phyloP scores from a whole-genome alignment of 345 rosid genomes.

The Luvunga scandens region DNA sequence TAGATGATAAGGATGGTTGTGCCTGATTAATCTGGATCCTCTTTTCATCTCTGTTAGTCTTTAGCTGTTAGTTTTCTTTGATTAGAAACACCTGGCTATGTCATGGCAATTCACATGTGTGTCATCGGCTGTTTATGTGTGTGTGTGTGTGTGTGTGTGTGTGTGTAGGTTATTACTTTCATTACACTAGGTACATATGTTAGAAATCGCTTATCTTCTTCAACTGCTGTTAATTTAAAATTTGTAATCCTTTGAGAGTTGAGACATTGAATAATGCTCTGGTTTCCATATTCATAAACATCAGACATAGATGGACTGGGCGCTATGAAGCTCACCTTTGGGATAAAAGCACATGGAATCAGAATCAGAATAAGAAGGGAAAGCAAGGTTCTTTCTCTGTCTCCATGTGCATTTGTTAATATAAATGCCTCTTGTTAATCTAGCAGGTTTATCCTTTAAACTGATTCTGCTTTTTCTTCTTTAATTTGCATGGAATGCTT shows the following conservation, averaged over 20 bases:
- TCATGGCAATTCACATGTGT: background rate
- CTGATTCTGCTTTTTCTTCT: slow-evolving; percentile 36
- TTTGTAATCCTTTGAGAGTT: background rate
- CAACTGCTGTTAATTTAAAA: slow-evolving; percentile 5
- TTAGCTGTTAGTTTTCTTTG: background rate
- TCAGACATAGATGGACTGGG: slow-evolving; percentile 99
- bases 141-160: too few relatives aligned
- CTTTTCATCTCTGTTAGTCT: background rate
- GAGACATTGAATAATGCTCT: slow-evolving; percentile 1
- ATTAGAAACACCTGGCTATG: background rate
- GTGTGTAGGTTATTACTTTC: too few relatives aligned
- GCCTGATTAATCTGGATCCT: background rate
- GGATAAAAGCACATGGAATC: slow-evolving; percentile 99
- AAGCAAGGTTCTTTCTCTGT: slow-evolving; percentile 70
- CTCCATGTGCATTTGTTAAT: background rate
- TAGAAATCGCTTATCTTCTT: slow-evolving; percentile 2
- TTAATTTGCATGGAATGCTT: slow-evolving; percentile 30
- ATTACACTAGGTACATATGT: background rate
- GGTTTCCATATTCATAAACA: slow-evolving; percentile 6
- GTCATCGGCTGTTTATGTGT: background rate
- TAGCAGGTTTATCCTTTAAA: slow-evolving; percentile 7
- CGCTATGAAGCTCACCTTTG: slow-evolving; percentile 99
- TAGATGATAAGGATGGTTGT: background rate
- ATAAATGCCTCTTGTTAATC: background rate
- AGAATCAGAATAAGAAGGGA: slow-evolving; percentile 97